Conservation (phyloP, 2,329 filamentous ascomycete genomes). For the Colletotrichum sp. region DNA sequence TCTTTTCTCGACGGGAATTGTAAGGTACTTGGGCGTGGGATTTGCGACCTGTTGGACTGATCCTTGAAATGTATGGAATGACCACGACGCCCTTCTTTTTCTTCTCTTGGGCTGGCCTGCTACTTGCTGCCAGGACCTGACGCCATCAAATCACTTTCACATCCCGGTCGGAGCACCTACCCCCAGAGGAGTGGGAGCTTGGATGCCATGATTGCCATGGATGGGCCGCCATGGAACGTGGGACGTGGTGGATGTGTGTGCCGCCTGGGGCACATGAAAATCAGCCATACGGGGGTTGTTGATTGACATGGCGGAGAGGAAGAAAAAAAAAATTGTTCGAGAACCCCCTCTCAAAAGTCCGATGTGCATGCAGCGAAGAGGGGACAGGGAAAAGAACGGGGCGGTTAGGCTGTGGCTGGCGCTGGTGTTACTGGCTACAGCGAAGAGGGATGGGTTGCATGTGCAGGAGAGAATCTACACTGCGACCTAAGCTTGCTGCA, state of each 20-base stretch:
- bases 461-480: conserved; percentile 1
- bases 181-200: conserved; percentile 2
- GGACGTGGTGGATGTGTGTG: background rate
- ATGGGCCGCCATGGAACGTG: background rate
- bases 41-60: background rate
- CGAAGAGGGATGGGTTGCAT: background rate
- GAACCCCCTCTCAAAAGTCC: background rate
- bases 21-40: background rate
- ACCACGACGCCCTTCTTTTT: background rate
- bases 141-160: conserved; percentile 6
- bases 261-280: background rate
- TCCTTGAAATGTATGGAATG: background rate
- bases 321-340: background rate
- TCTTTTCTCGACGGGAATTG: background rate
- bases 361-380: background rate
- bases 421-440: background rate
- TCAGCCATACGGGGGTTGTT: background rate
- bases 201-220: background rate
- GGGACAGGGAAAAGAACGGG: background rate
- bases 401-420: conserved; percentile 7
- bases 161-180: background rate
- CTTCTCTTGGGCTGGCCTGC: background rate
- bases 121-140: background rate
- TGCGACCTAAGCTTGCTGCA: background rate
- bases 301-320: background rate